phyloP scores from a whole-genome alignment of 768 basidiomycete genomes.

The Auriscalpium orientale region DNA sequence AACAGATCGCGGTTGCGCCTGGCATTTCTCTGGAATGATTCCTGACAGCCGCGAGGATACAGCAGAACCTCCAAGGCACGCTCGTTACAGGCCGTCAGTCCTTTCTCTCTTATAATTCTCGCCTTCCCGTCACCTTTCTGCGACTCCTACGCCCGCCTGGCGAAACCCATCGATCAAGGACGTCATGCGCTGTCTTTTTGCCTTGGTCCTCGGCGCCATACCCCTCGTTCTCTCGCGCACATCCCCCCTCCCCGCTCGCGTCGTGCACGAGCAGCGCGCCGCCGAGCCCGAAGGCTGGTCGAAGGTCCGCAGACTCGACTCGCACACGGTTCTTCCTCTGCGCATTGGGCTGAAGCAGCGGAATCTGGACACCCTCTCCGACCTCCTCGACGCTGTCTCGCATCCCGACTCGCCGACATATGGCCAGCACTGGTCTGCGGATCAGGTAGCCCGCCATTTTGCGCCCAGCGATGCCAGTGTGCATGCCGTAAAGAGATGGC shows the following conservation, averaged over 20 bases:
- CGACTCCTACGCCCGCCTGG: too few species aligned
- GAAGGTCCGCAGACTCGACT: constrained; percentile 21
- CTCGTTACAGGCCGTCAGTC: too few species aligned
- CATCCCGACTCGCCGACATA: constrained; percentile 37
- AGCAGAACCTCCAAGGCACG: too few species aligned
- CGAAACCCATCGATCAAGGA: too few species aligned
- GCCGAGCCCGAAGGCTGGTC: constrained; percentile 27
- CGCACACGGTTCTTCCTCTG: constrained; percentile 30
- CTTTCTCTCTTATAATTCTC: too few species aligned
- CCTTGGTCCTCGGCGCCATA: constrained; percentile 12
- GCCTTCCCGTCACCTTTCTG: too few species aligned
- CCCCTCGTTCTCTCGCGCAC: constrained; percentile 13
- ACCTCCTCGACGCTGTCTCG: constrained; percentile 35
- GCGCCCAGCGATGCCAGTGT: constrained; percentile 32
- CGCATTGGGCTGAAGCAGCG: constrained; percentile 38
- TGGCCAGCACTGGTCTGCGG: constrained; percentile 38
- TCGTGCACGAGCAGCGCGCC: constrained; percentile 34
- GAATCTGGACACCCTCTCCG: constrained; percentile 33
- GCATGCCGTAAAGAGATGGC: constrained; percentile 33
- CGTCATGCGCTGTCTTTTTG: constrained; percentile 3
- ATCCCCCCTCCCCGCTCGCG: constrained; percentile 14
- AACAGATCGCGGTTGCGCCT: too few species aligned
- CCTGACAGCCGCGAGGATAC: too few species aligned
- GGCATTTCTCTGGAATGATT: too few species aligned
- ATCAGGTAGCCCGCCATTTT: constrained; percentile 31